Conservation (phyloP, 805 yeast species). For the Schwanniomyces yamadae region DNA sequence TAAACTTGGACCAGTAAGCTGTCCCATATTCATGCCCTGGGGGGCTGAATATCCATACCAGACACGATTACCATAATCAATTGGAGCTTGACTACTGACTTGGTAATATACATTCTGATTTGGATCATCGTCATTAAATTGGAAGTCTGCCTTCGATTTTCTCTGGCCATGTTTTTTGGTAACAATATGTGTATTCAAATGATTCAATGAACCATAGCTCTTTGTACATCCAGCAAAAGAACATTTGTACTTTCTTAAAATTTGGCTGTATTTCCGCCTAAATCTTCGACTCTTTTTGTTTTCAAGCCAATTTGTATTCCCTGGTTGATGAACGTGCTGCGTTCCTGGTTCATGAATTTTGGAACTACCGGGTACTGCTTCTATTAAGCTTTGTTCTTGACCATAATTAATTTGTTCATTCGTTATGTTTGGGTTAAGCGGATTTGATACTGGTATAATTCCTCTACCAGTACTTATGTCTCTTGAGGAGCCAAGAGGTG, state of each 20-base stretch:
- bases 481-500: too few relatives aligned
- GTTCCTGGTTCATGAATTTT: too few relatives aligned
- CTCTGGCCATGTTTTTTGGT: slow-evolving; percentile 46
- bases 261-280: slow-evolving; percentile 36
- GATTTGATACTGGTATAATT: too few relatives aligned
- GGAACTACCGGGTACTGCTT: too few relatives aligned
- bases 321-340: too few relatives aligned
- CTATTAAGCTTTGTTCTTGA: too few relatives aligned
- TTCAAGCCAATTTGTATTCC: too few relatives aligned
- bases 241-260: slow-evolving; percentile 34
- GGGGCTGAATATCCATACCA: slow-evolving; percentile 1
- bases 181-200: slow-evolving; percentile 44
- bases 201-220: slow-evolving; percentile 43
- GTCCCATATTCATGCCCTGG: too few relatives aligned
- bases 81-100: neutral
- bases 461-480: too few relatives aligned
- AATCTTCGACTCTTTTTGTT: slow-evolving; percentile 32
- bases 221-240: slow-evolving; percentile 39
- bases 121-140: slow-evolving; percentile 18
- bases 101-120: slow-evolving; percentile 4
- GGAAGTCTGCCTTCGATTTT: slow-evolving; percentile 41
- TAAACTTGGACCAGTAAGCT: too few relatives aligned
- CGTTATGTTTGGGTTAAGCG: too few relatives aligned
- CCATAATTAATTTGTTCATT: too few relatives aligned
- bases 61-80: slow-evolving; percentile 1